These are phyloP conservation scores for Coemansia sp. DNA, from an alignment of 192 early-diverging fungal genomes.

Conservation along the genomic window DNA sequence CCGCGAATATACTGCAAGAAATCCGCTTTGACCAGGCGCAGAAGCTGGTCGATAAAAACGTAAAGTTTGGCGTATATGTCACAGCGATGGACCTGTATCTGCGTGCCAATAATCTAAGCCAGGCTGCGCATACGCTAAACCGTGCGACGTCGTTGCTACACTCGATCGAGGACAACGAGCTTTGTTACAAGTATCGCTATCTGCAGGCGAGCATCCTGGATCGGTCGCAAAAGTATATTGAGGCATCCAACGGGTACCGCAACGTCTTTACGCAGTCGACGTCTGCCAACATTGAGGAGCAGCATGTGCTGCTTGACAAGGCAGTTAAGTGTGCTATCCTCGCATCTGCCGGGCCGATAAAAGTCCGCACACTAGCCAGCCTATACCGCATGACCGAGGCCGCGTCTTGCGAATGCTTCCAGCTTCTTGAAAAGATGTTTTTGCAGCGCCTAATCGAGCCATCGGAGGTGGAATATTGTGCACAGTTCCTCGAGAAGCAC, in stretches of 20 bases:
- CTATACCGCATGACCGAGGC: conserved; percentile 92
- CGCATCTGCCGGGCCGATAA: conserved; percentile 87
- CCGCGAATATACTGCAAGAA: conserved; percentile 83
- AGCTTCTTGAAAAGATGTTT: conserved; percentile 95
- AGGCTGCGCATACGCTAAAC: conserved; percentile 82
- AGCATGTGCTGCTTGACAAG: conserved; percentile 60
- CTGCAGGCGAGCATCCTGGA: conserved; percentile 86
- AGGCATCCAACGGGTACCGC: conserved; percentile 82
- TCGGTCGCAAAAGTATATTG: conserved; percentile 83
- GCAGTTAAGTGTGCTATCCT: conserved; percentile 92
- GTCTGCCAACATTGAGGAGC: conserved; percentile 64
- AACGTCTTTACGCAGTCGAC: conserved; percentile 73
- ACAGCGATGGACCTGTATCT: conserved; percentile 83
- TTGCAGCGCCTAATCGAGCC: conserved; percentile 82
- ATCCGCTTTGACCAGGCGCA: conserved; percentile 92
- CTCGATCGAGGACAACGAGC: conserved; percentile 54
- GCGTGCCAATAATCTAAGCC: conserved; percentile 78
- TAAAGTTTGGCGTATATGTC: conserved; percentile 82
- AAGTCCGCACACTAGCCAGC: conserved; percentile 83
- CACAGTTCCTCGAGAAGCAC: conserved; percentile 31
- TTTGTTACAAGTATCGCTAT: conserved; percentile 72
- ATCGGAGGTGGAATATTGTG: conserved; percentile 81
- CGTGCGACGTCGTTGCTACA: conserved; percentile 75
- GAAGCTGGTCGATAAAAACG: conserved; percentile 63
- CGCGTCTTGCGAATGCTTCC: conserved; percentile 69